Evolutionary conservation across 306 rosid genomes (phyloP).

Genomic region (Acacia confusa): DNA sequence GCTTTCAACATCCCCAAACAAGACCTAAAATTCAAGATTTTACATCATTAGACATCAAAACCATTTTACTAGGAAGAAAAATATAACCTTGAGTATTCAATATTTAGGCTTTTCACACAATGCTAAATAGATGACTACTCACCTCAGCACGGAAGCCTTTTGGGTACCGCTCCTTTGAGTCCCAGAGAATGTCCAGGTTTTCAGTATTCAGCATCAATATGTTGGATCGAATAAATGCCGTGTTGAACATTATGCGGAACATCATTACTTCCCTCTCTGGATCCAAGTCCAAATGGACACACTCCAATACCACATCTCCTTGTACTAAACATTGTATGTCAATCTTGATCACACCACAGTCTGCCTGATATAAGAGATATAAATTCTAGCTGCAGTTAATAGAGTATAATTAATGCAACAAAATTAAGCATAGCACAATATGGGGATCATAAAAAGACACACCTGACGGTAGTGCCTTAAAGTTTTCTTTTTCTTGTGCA

Average conservation of each 20-base stretch:
- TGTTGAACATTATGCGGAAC: constrained; percentile 94
- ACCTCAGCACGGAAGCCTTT: constrained; percentile 97
- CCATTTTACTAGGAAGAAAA: constrained; percentile 4
- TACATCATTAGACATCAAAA: constrained; percentile 33
- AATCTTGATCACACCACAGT: constrained; percentile 95
- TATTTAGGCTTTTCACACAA: constrained; percentile 5
- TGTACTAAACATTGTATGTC: constrained; percentile 95
- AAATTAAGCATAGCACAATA: constrained; percentile 25
- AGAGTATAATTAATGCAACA: not conserved
- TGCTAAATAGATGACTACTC: constrained; percentile 28
- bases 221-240: constrained; percentile 93
- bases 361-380: constrained; percentile 64
- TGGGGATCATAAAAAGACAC: not conserved
- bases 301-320: constrained; percentile 99
- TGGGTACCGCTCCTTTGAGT: constrained; percentile 84
- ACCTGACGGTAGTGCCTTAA: constrained; percentile 82
- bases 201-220: constrained; percentile 82
- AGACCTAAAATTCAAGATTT: constrained; percentile 57
- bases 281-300: constrained; percentile 88
- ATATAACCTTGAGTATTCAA: not conserved
- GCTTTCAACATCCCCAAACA: constrained; percentile 93
- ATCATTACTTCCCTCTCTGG: constrained; percentile 96
- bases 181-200: constrained; percentile 95
- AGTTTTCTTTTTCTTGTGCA: constrained; percentile 80
- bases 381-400: constrained; percentile 31